A percentile compares a stretch with the other conserved stretches of the same genome.
Evolutionary conservation across 1,139 yeast species (phyloP).

Genomic region (Zygosaccharomyces pseudobailii): DNA sequence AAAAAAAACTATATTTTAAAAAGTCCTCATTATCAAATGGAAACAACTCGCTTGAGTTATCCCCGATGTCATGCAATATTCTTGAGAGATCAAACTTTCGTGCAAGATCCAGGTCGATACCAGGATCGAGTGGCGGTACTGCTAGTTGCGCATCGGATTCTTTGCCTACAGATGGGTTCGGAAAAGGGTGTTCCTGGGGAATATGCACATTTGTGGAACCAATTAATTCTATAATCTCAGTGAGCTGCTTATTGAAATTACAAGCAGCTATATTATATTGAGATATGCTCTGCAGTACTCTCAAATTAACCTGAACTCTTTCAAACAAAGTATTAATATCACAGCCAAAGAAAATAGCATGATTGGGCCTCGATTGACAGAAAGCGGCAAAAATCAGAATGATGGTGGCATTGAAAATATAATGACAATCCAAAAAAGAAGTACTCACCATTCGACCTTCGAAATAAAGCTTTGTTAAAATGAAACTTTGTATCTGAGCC

Average conservation of each 20-base stretch:
- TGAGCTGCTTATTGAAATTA: constrained; percentile 17
- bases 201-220: constrained; percentile 13
- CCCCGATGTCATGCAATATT: constrained; percentile 8
- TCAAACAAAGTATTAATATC: constrained; percentile 13
- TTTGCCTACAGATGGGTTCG: background rate
- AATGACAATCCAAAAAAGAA: constrained; percentile 19
- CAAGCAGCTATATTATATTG: constrained; percentile 16
- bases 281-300: constrained; percentile 14
- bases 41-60: constrained; percentile 2
- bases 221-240: constrained; percentile 17
- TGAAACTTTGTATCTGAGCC: constrained; percentile 16
- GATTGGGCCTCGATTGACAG: constrained; percentile 13
- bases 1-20: constrained; percentile 4
- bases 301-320: constrained; percentile 14
- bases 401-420: constrained; percentile 16
- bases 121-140: background rate
- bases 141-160: background rate
- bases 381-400: constrained; percentile 16
- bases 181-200: constrained; percentile 4
- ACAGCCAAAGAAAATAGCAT: constrained; percentile 5
- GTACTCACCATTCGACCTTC: constrained; percentile 15
- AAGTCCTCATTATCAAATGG: constrained; percentile 14
- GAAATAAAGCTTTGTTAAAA: constrained; percentile 13
- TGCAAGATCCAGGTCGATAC: constrained; percentile 4
- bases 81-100: constrained; percentile 10